phyloP scores from a whole-genome alignment of 2,329 filamentous ascomycete genomes.

The Nigrospora oryzae region DNA sequence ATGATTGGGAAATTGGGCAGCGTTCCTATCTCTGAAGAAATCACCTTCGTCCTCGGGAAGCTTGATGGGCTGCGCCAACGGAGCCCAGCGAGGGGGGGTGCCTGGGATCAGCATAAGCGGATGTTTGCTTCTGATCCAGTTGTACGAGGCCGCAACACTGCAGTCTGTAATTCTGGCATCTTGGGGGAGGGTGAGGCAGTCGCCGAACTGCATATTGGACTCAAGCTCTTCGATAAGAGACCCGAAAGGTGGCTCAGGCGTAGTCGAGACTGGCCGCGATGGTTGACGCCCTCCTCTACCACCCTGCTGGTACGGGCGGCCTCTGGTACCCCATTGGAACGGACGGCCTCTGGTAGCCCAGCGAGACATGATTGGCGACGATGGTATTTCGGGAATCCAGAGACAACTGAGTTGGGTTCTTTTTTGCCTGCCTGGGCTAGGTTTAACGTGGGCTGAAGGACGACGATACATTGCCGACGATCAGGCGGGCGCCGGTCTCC shows the following conservation, averaged over 20 bases:
- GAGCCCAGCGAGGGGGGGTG: constrained; percentile 41
- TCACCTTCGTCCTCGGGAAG: constrained; percentile 35
- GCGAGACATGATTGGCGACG: too few species aligned
- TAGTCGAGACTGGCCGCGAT: not conserved
- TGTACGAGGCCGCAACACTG: constrained; percentile 24
- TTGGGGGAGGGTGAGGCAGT: not conserved
- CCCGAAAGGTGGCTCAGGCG: constrained; percentile 3
- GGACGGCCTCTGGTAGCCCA: too few species aligned
- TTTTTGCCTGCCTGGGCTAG: too few species aligned
- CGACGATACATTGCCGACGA: too few species aligned
- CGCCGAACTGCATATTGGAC: not conserved
- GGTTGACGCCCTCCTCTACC: not conserved
- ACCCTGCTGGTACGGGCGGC: too few species aligned
- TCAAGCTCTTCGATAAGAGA: constrained; percentile 1
- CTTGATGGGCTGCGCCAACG: constrained; percentile 19
- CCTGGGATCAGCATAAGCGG: constrained; percentile 24
- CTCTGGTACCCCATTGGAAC: too few species aligned
- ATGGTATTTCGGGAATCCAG: too few species aligned
- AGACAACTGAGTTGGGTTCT: too few species aligned
- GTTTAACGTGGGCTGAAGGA: too few species aligned
- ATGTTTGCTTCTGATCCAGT: constrained; percentile 20
- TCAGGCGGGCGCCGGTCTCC: too few species aligned
- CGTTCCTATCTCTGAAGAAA: constrained; percentile 47
- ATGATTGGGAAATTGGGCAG: constrained; percentile 37
- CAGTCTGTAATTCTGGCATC: constrained; percentile 2